Evolutionary conservation across 73 alveolate genomes (phyloP), one percentile per base, ranked within the genome.

Genomic region (Breviolum minutum): DNA sequence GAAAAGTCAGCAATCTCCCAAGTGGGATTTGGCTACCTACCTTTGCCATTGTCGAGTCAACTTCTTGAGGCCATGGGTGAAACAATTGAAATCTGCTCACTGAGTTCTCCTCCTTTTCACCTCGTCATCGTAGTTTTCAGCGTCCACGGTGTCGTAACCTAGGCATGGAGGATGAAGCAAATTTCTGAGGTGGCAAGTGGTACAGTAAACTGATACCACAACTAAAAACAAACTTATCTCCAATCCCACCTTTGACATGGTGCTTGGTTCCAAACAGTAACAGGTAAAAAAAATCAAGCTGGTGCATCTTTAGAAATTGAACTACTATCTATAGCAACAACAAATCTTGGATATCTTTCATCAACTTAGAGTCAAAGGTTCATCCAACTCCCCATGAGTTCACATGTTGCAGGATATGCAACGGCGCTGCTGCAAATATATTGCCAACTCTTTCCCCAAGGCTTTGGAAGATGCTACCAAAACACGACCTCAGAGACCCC

Each of bases 111-210:
- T 20, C 94, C 63, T 48, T 54, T 83, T 54, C 71, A 22, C 32
- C 7, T 54, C 91, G 54, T 66, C 64, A 19, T 61, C 40, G 80
- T 92, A 92, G 97, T 92, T 80, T 26, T 92, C 97, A n/a, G 97
- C 97, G 13, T 92, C 97, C 63, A 92, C 79, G 5, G 90, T 60
- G 90, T 80, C 68, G 40, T 92, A 92, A 11, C 97, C 97, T 92
- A 40, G 54, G 54, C 54, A 40, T 40, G 3, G 54, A 40, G 54
- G 54, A 40, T 40, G 54, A 40, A 40, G 54, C 54, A 40, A 40
- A 40, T 40, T 40, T 40, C 54, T 40, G 54, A 3, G 54, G 54
- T 40, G 54, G 54, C 54, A 40, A 40, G 3, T 40, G 54, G 54
- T 40, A 40, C 3, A 40, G 54, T 40, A 40, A 40, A 40, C 54